phyloP scores from a whole-genome alignment of 345 rosid genomes.

The Xanthoceras sorbifolium region DNA sequence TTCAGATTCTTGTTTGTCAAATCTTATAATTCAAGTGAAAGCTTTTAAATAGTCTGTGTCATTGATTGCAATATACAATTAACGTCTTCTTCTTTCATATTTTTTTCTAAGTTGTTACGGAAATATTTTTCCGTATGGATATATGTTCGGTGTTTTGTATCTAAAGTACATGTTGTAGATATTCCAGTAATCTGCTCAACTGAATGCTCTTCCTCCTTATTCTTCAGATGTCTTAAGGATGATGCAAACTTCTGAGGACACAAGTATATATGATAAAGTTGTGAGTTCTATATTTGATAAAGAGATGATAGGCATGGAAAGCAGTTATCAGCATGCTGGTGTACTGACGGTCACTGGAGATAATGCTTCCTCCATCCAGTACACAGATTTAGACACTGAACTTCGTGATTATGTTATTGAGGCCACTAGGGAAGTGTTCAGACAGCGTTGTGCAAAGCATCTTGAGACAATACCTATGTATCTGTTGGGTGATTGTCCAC shows the following conservation, averaged over 20 bases:
- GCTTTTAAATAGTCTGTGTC: background rate
- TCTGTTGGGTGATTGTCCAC: slow-evolving; percentile 63
- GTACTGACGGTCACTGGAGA: slow-evolving; percentile 38
- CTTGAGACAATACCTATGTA: slow-evolving; percentile 70
- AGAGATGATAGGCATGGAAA: slow-evolving; percentile 56
- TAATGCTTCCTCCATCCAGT: slow-evolving; percentile 51
- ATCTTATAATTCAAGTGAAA: background rate
- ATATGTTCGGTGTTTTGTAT: slow-evolving; percentile 8
- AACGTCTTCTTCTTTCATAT: background rate
- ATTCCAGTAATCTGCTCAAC: slow-evolving; percentile 23
- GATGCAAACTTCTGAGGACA: slow-evolving; percentile 89
- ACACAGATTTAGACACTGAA: slow-evolving; percentile 66
- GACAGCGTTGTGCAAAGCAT: slow-evolving; percentile 84
- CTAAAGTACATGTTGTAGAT: background rate
- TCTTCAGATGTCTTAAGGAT: slow-evolving; percentile 70
- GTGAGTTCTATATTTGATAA: slow-evolving; percentile 81
- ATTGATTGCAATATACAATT: background rate
- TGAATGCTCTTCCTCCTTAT: slow-evolving; percentile 27
- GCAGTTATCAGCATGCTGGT: slow-evolving; percentile 46
- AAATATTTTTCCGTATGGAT: background rate
- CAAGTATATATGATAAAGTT: slow-evolving; percentile 81
- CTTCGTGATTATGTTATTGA: slow-evolving; percentile 80
- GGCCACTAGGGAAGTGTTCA: slow-evolving; percentile 76
- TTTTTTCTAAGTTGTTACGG: background rate
- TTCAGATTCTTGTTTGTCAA: background rate